These are phyloP conservation scores for Penicillium fuscoglaucum DNA, from an alignment of 2,329 filamentous ascomycete genomes.

Conservation along the genomic window DNA sequence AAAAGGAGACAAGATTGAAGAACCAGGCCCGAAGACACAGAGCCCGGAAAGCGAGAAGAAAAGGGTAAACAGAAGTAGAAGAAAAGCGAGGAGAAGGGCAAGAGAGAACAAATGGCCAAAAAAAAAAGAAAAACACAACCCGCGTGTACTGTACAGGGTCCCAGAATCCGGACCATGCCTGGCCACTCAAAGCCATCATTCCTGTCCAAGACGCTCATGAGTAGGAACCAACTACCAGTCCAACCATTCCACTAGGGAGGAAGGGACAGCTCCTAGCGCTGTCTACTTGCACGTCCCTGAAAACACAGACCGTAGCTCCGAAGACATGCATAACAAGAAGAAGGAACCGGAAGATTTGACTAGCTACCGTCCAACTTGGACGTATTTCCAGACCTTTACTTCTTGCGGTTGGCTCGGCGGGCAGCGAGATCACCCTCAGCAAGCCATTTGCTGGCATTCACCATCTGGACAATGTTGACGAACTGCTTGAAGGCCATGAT, in stretches of 20 bases:
- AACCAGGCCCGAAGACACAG: conserved; percentile 8
- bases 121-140: conserved; percentile 20
- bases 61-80: conserved; percentile 3
- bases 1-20: conserved; percentile 6
- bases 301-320: conserved; percentile 33
- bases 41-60: conserved; percentile 5
- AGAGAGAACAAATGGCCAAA: conserved; percentile 10
- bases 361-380: background rate
- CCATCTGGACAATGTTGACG: conserved; percentile 90
- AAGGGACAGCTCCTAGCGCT: conserved; percentile 9
- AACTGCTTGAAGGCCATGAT: conserved; percentile 90
- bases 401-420: conserved; percentile 55
- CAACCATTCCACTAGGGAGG: conserved; percentile 15
- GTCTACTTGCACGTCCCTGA: conserved; percentile 12
- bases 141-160: conserved; percentile 25
- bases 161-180: conserved; percentile 13
- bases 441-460: conserved; percentile 89
- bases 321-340: conserved; percentile 33
- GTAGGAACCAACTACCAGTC: conserved; percentile 19
- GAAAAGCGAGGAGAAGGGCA: conserved; percentile 17
- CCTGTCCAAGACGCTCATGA: conserved; percentile 22
- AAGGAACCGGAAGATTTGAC: conserved; percentile 13
- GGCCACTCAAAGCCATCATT: conserved; percentile 11
- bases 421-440: conserved; percentile 76
- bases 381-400: conserved; percentile 19